These are phyloP conservation scores for Mortierella sp. DNA, from an alignment of 371 early-diverging fungal species.

Conservation along the genomic window DNA sequence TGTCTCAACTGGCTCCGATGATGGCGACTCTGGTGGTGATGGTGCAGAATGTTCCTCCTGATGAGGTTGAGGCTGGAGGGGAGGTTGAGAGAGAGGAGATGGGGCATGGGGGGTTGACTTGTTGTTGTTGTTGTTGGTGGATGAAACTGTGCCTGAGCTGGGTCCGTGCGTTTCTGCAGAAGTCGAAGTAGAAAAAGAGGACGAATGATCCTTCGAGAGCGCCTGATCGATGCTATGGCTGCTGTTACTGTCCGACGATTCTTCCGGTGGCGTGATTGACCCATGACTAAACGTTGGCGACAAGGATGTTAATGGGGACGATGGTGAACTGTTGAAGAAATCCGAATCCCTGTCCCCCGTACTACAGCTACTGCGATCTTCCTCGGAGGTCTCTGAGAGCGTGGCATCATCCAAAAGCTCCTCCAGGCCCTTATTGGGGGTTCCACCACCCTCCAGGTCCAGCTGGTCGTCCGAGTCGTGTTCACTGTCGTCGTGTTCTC, in stretches of 20 bases:
- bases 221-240: background rate
- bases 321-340: background rate
- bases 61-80: constrained; percentile 4
- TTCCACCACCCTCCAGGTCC: constrained; percentile 1
- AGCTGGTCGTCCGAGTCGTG: background rate
- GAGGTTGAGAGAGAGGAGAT: constrained; percentile 20
- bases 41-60: background rate
- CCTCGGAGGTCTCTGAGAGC: constrained; percentile 12
- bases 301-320: background rate
- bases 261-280: background rate
- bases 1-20: constrained; percentile 23
- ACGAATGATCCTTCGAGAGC: constrained; percentile 3
- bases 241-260: background rate
- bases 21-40: background rate
- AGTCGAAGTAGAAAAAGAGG: background rate
- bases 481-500: background rate
- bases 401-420: constrained; percentile 33
- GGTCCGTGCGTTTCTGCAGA: constrained; percentile 45
- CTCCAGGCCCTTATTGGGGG: background rate
- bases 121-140: background rate
- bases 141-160: constrained; percentile 28
- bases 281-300: background rate
- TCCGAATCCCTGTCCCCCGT: background rate
- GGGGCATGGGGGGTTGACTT: background rate
- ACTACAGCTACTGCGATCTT: constrained; percentile 1